Conservation (phyloP, 176 grass and related monocot species). For the Microstegium vimineum region DNA sequence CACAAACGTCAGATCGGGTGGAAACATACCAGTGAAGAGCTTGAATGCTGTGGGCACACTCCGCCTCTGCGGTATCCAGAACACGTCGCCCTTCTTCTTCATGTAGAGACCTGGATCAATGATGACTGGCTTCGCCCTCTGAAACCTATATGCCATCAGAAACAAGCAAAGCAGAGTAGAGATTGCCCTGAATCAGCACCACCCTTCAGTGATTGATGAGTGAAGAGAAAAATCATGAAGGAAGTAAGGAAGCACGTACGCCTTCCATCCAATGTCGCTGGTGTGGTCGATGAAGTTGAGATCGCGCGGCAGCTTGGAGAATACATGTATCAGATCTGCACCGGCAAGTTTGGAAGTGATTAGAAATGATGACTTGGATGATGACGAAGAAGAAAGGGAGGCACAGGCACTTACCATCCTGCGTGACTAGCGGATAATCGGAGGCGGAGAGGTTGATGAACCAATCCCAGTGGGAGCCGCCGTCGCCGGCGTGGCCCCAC, state of each 20-base stretch:
- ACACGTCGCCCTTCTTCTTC: constrained; percentile 54
- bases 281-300: constrained; percentile 70
- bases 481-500: constrained; percentile 11
- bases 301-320: constrained; percentile 56
- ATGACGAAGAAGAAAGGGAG: no score
- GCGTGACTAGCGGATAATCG: constrained; percentile 61
- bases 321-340: constrained; percentile 65
- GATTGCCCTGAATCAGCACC: not conserved
- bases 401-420: constrained; percentile 41
- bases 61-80: constrained; percentile 60
- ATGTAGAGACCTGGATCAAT: constrained; percentile 73
- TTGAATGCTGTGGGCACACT: constrained; percentile 65
- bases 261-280: constrained; percentile 62
- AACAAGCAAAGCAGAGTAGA: no score
- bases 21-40: constrained; percentile 52
- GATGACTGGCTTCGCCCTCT: constrained; percentile 65
- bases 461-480: constrained; percentile 44
- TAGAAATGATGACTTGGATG: no score
- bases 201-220: not conserved
- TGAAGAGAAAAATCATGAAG: not conserved
- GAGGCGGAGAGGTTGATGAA: constrained; percentile 65
- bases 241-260: constrained; percentile 11
- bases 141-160: constrained; percentile 23
- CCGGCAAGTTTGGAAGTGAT: not conserved
- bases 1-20: no score